Conservation (phyloP, 305 asterid genomes). For the Fraxinus latifolia region DNA sequence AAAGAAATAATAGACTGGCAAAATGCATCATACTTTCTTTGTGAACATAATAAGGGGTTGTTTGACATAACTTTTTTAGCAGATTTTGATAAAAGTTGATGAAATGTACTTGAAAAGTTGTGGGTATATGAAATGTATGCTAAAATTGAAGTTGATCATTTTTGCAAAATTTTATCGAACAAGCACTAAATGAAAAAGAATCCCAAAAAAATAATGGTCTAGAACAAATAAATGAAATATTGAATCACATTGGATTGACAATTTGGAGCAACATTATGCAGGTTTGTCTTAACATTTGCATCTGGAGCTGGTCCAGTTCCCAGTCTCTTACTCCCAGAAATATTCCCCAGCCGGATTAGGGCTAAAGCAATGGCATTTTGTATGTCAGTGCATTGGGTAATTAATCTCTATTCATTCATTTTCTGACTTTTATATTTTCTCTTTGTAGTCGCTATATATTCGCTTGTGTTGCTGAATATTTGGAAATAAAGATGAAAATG, state of each 20-base stretch:
- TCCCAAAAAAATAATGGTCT: neutral
- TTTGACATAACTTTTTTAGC: neutral
- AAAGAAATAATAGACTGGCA: neutral
- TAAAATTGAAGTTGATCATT: neutral
- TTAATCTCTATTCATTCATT: neutral
- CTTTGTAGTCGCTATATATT: neutral
- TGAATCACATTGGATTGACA: neutral
- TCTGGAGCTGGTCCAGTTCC: constrained; percentile 97
- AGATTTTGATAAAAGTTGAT: neutral
- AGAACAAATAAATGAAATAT: neutral
- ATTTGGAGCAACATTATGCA: constrained; percentile 31
- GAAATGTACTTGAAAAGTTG: neutral
- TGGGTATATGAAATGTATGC: neutral
- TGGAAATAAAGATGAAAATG: neutral
- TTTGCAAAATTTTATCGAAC: neutral
- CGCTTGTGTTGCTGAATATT: neutral
- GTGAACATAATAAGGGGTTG: neutral
- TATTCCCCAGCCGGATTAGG: constrained; percentile 68
- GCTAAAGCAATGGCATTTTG: constrained; percentile 92
- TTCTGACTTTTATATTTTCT: neutral
- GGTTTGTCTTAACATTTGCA: constrained; percentile 82
- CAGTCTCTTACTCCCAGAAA: constrained; percentile 75
- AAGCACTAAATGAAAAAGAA: neutral
- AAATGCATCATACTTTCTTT: neutral
- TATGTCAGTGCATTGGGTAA: constrained; percentile 96